Percentiles rank a stretch among this genome's conserved stretches.
phyloP scores from a whole-genome alignment of 805 yeast genomes.

The Monosporozyma aerobia region DNA sequence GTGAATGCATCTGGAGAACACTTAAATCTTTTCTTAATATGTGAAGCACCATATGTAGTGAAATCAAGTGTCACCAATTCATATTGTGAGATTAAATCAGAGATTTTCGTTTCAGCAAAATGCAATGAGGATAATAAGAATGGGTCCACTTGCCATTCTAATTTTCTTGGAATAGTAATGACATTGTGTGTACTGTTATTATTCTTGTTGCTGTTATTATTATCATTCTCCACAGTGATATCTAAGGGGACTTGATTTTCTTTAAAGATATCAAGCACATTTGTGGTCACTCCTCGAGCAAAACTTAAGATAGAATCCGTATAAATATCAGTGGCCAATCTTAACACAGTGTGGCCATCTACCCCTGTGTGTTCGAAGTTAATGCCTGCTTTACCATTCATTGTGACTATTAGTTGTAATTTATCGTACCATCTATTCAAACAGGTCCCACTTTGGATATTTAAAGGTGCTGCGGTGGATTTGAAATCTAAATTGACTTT shows the following conservation, averaged over 20 bases:
- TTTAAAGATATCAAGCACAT: constrained; percentile 29
- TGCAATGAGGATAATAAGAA: constrained; percentile 72
- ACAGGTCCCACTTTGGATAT: constrained; percentile 89
- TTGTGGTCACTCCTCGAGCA: constrained; percentile 72
- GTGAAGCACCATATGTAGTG: constrained; percentile 56
- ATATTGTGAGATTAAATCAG: constrained; percentile 82
- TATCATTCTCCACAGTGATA: not conserved
- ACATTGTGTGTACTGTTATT: constrained; percentile 29
- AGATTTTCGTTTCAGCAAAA: constrained; percentile 82
- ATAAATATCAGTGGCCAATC: constrained; percentile 83
- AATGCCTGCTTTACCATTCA: constrained; percentile 86
- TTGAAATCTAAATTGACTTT: constrained; percentile 45
- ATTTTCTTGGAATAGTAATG: constrained; percentile 69
- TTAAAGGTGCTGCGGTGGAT: constrained; percentile 28
- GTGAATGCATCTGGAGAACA: constrained; percentile 91
- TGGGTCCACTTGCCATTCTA: constrained; percentile 79
- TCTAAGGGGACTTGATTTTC: constrained; percentile 2
- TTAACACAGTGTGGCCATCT: constrained; percentile 86
- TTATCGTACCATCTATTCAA: constrained; percentile 94
- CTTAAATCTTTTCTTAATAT: constrained; percentile 67
- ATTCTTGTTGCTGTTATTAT: not conserved
- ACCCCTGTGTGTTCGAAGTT: constrained; percentile 93
- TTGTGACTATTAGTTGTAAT: constrained; percentile 75
- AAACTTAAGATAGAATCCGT: constrained; percentile 83
- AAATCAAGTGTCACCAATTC: constrained; percentile 79